phyloP scores from a whole-genome alignment of 1,139 yeast genomes.

The Geotrichum candidum region DNA sequence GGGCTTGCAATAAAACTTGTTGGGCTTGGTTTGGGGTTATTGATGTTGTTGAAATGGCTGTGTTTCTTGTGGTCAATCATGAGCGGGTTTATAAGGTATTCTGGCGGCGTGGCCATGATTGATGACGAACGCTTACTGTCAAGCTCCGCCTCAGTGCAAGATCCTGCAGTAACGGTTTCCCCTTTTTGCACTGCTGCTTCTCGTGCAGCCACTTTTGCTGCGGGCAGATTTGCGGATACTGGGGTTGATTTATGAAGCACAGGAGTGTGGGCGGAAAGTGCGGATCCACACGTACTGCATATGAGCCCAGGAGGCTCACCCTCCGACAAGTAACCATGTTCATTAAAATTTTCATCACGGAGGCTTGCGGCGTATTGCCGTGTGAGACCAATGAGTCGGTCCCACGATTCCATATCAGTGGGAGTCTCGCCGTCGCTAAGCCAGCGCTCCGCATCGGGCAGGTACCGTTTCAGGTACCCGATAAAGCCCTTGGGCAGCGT shows the following conservation, averaged over 20 bases:
- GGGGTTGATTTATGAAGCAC: neutral
- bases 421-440: slow-evolving; percentile 11
- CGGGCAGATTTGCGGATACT: neutral
- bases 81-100: slow-evolving; percentile 2
- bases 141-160: neutral
- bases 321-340: neutral
- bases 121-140: slow-evolving; percentile 9
- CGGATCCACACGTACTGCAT: neutral
- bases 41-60: neutral
- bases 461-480: slow-evolving; percentile 3
- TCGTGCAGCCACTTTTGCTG: neutral
- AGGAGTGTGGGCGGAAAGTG: neutral
- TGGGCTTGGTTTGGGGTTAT: neutral
- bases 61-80: neutral
- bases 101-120: slow-evolving; percentile 14
- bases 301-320: neutral
- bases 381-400: slow-evolving; percentile 9
- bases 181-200: neutral
- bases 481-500: slow-evolving; percentile 12
- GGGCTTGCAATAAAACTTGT: neutral
- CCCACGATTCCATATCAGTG: slow-evolving; percentile 4
- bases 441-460: slow-evolving; percentile 6
- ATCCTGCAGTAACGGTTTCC: neutral
- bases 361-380: slow-evolving; percentile 11
- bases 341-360: neutral